These are phyloP conservation scores for Furculomyces boomerangus DNA, from an alignment of 371 early-diverging fungal species.

Conservation along the genomic window DNA sequence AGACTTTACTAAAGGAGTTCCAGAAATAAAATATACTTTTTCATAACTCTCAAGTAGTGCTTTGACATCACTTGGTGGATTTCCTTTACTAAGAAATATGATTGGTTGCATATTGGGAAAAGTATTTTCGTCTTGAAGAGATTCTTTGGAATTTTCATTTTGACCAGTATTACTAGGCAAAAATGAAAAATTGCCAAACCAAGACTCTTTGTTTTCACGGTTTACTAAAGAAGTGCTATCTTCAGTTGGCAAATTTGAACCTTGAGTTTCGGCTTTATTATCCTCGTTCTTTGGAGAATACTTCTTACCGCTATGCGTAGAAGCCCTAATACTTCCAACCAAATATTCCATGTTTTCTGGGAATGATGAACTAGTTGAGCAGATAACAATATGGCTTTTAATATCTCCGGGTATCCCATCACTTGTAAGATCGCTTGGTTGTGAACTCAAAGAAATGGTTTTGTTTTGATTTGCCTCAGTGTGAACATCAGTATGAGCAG, in stretches of 20 bases:
- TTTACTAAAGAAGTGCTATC: background rate
- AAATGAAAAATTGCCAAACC: background rate
- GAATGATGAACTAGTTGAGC: constrained; percentile 24
- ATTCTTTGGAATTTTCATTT: background rate
- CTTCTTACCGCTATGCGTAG: constrained; percentile 4
- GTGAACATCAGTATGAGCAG: no score
- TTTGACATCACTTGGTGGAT: constrained; percentile 19
- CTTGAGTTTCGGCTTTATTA: no score
- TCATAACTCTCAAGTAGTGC: constrained; percentile 26
- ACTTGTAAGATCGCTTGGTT: background rate
- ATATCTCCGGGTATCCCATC: constrained; percentile 20
- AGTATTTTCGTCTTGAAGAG: background rate
- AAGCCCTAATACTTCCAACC: constrained; percentile 25
- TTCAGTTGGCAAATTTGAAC: no score
- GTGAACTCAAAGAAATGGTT: no score
- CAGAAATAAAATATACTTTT: constrained; percentile 31
- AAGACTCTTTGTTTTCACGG: background rate
- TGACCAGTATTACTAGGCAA: background rate
- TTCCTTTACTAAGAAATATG: constrained; percentile 31
- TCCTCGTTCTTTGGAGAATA: no score
- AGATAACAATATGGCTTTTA: constrained; percentile 25
- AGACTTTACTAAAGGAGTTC: constrained; percentile 33
- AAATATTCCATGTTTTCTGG: constrained; percentile 29
- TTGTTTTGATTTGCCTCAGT: no score
- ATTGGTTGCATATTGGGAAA: constrained; percentile 20